phyloP scores from a whole-genome alignment of 140 eudicot species.

The Anethum foeniculum region DNA sequence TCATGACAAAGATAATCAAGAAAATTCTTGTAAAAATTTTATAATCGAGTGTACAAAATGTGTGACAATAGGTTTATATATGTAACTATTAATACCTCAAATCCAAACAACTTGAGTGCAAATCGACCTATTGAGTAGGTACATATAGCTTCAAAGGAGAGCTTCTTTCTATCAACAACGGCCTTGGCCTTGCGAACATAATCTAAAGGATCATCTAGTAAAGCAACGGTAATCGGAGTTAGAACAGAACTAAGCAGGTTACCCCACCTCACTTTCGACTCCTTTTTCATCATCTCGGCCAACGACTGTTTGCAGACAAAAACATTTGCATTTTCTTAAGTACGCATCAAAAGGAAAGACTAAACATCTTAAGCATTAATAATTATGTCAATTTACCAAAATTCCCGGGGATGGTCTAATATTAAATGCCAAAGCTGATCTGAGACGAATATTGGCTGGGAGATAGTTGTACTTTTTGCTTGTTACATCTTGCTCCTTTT shows the following conservation, averaged over 20 bases:
- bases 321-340: background rate
- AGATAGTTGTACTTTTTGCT: background rate
- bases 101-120: conserved; percentile 43
- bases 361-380: background rate
- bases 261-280: conserved; percentile 50
- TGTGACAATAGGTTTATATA: too few species aligned
- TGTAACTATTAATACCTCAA: conserved; percentile 30
- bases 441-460: background rate
- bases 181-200: conserved; percentile 58
- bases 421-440: background rate
- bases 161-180: conserved; percentile 52
- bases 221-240: conserved; percentile 43
- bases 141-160: conserved; percentile 44
- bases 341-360: background rate
- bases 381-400: background rate
- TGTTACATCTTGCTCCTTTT: background rate
- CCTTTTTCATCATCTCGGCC: conserved; percentile 48
- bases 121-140: conserved; percentile 23
- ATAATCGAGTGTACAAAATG: background rate
- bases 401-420: conserved; percentile 2
- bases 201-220: conserved; percentile 47
- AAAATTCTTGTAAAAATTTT: background rate
- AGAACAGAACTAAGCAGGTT: conserved; percentile 43
- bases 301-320: conserved; percentile 7
- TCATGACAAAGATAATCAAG: background rate